A percentile compares a stretch with the other conserved stretches of the same genome.
Evolutionary conservation across 371 early-diverging fungal species (phyloP).

Genomic region (Lichtheimia corymbifera): DNA sequence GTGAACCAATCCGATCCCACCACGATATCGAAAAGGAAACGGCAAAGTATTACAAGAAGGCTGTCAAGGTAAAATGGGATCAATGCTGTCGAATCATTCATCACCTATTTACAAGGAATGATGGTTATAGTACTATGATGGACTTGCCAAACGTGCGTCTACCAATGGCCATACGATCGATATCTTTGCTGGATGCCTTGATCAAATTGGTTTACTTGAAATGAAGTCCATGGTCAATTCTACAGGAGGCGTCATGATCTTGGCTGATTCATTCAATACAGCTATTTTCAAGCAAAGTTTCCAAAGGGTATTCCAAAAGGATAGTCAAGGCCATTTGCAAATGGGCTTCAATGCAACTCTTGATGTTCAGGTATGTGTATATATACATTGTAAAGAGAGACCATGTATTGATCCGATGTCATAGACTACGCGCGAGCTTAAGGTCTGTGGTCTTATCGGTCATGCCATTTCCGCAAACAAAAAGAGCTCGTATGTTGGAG

Average conservation of each 20-base stretch:
- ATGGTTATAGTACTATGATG: slow-evolving; percentile 83
- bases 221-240: slow-evolving; percentile 93
- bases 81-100: too few relatives aligned
- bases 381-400: too few relatives aligned
- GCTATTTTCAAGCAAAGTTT: slow-evolving; percentile 97
- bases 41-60: slow-evolving; percentile 91
- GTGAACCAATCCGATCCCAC: slow-evolving; percentile 95
- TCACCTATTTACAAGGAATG: not conserved
- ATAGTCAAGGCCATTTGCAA: slow-evolving; percentile 82
- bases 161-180: slow-evolving; percentile 55
- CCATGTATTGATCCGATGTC: too few relatives aligned
- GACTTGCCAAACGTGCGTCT: slow-evolving; percentile 85
- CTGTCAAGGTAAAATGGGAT: slow-evolving; percentile 63
- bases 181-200: slow-evolving; percentile 56
- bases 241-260: slow-evolving; percentile 96
- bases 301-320: slow-evolving; percentile 90
- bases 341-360: slow-evolving; percentile 99
- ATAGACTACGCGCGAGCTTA: slow-evolving; percentile 86
- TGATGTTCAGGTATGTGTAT: slow-evolving; percentile 68
- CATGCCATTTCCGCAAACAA: slow-evolving; percentile 90
- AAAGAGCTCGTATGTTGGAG: slow-evolving; percentile 90
- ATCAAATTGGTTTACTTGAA: slow-evolving; percentile 84
- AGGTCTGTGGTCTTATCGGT: slow-evolving; percentile 96
- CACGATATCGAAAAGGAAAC: slow-evolving; percentile 97
- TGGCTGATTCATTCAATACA: slow-evolving; percentile 96